Conservation (phyloP, 345 rosid species). For the Noccaea caerulescens region DNA sequence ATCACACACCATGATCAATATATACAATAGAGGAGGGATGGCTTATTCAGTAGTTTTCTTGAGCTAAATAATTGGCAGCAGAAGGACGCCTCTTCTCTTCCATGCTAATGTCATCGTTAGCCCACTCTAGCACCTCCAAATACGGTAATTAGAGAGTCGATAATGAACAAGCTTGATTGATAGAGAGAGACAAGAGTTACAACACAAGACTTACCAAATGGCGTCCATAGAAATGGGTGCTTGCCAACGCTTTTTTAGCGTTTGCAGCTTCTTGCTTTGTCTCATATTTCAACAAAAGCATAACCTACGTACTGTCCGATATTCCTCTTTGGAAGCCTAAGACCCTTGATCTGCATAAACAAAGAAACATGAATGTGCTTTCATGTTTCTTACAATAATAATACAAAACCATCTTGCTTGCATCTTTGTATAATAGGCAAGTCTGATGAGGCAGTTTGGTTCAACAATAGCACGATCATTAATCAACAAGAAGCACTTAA, state of each 20-base stretch:
- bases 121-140: conserved; percentile 76
- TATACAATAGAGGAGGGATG: not conserved
- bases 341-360: conserved; percentile 70
- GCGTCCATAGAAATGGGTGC: conserved; percentile 80
- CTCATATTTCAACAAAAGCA: conserved; percentile 79
- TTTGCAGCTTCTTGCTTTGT: conserved; percentile 91
- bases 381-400: not conserved
- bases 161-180: too few species aligned
- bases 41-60: conserved; percentile 46
- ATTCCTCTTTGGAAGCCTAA: conserved; percentile 84
- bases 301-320: conserved; percentile 63
- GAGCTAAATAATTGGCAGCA: conserved; percentile 69
- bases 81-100: conserved; percentile 77
- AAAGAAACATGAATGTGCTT: conserved; percentile 5
- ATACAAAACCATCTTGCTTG: conserved; percentile 33
- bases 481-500: conserved; percentile 6
- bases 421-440: conserved; percentile 64
- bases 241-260: conserved; percentile 68
- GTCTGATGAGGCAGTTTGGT: conserved; percentile 18
- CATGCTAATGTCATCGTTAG: conserved; percentile 86
- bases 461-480: too few species aligned
- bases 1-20: conserved; percentile 19
- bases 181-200: not conserved
- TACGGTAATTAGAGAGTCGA: too few species aligned
- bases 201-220: conserved; percentile 64